Evolutionary conservation across 2,329 filamentous ascomycete species (phyloP).

Genomic region (Aspergillus brasiliensis): DNA sequence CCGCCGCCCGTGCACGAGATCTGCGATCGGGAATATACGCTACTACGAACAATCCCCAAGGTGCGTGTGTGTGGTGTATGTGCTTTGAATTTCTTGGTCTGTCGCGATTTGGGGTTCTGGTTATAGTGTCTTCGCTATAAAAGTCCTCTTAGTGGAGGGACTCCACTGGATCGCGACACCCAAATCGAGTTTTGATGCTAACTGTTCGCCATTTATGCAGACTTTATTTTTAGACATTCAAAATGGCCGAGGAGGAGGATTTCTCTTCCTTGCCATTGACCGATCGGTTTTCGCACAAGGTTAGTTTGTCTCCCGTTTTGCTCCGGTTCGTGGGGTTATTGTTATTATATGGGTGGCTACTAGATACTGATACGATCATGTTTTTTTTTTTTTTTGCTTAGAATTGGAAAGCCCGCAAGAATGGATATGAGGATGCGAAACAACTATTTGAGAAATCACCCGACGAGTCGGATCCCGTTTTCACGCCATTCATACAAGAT

Average conservation of each 20-base stretch:
- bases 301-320: slow-evolving; percentile 20
- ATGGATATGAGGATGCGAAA: slow-evolving; percentile 87
- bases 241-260: slow-evolving; percentile 48
- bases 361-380: slow-evolving; percentile 23
- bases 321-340: neutral
- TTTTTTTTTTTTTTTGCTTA: slow-evolving; percentile 33
- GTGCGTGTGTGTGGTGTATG: slow-evolving; percentile 13
- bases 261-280: slow-evolving; percentile 46
- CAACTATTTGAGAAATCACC: slow-evolving; percentile 83
- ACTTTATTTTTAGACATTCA: slow-evolving; percentile 19
- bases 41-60: slow-evolving; percentile 15
- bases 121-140: neutral
- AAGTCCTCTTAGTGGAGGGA: neutral
- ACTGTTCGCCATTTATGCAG: neutral
- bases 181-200: neutral
- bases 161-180: neutral
- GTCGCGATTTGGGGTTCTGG: neutral
- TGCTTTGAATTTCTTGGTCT: neutral
- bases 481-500: slow-evolving; percentile 85
- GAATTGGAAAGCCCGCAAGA: slow-evolving; percentile 97
- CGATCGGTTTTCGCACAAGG: slow-evolving; percentile 48
- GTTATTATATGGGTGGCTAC: neutral
- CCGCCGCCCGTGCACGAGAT: slow-evolving; percentile 16
- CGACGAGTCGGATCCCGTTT: slow-evolving; percentile 81
- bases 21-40: slow-evolving; percentile 14